Evolutionary conservation across 1,284 basidiomycete species (phyloP), one percentile per base, ranked within the genome.

Genomic region (Wolfiporia cocos): DNA sequence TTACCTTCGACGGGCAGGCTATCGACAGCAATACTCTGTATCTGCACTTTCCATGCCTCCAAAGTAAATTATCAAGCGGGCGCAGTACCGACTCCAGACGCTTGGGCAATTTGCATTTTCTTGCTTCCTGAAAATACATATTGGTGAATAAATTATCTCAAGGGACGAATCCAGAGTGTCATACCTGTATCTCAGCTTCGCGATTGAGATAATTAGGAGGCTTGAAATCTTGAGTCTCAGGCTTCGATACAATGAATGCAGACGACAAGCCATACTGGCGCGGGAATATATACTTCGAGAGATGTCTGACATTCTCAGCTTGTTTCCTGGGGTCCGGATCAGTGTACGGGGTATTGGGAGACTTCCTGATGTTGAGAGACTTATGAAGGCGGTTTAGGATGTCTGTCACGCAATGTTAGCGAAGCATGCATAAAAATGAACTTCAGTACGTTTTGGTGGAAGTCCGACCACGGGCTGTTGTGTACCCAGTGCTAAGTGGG

Each of bases 261-360:
- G 70, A 86, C 10, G 71, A 60, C 1, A 94, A 61, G 0, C 74
- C 73, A 51, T 84, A 90, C 50, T 92, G 86, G 22, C 79, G 71
- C 5, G 90, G 81, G 53, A 94, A 94, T 0, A 95, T 67, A 56
- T 93, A 88, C 65, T 91, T 92, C 18, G 81, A 70, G 2, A 90
- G 60, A 52, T 81, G 81, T 18, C 86, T 72, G 1, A 75, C 73
- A 41, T 74, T 58, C 34, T 67, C 66, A 37, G 63, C 68, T 50
- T 74, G 71, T 42, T 64, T 55, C 11, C 59, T 63, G 18, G 68
- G 61, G 47, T 76, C 70, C 1, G 68, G 67, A 34, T 73, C 64
- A 63, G 5, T 48, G 44, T 1, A 41, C 50, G 23, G 56, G 53
- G 28, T 58, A 43, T n/a, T n/a, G n/a, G n/a, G n/a, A n/a, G n/a